These are phyloP conservation scores for Yarrowia divulgata DNA, from an alignment of 805 yeast species.

Conservation along the genomic window DNA sequence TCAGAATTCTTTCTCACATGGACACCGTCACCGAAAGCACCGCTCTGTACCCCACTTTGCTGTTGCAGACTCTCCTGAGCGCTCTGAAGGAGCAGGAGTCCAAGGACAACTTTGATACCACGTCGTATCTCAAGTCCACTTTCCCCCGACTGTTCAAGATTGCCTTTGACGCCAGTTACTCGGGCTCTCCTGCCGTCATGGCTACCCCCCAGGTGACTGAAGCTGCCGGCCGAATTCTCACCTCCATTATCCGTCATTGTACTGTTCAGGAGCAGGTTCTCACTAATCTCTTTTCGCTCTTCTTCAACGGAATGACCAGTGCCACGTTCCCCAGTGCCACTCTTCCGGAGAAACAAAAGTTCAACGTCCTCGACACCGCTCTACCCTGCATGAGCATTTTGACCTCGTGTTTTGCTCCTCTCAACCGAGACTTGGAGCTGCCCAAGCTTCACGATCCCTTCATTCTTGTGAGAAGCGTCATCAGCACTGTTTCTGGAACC, in stretches of 20 bases:
- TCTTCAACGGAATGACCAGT: conserved; percentile 17
- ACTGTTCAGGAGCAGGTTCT: conserved; percentile 3
- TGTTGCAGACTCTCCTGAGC: conserved; percentile 47
- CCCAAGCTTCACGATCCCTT: conserved; percentile 27
- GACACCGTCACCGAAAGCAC: conserved; percentile 43
- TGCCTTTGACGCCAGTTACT: conserved; percentile 14
- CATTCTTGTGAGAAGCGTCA: conserved; percentile 9
- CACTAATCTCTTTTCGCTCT: conserved; percentile 1
- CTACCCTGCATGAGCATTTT: conserved; percentile 6
- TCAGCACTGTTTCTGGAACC: conserved; percentile 13
- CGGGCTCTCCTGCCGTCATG: neutral
- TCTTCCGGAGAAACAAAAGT: conserved; percentile 5
- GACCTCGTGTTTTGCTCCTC: conserved; percentile 15
- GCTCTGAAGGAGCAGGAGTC: conserved; percentile 45
- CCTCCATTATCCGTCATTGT: conserved; percentile 2
- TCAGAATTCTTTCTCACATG: conserved; percentile 52
- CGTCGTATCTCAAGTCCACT: conserved; percentile 26
- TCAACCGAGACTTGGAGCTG: neutral
- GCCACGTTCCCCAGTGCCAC: neutral
- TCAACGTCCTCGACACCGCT: conserved; percentile 24
- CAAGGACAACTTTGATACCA: conserved; percentile 37
- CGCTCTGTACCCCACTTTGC: conserved; percentile 43
- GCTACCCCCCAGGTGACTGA: conserved; percentile 25
- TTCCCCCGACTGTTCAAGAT: conserved; percentile 21
- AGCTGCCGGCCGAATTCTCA: conserved; percentile 20